Evolutionary conservation across 148 eudicot species (phyloP).

Genomic region (Oxyria digyna): DNA sequence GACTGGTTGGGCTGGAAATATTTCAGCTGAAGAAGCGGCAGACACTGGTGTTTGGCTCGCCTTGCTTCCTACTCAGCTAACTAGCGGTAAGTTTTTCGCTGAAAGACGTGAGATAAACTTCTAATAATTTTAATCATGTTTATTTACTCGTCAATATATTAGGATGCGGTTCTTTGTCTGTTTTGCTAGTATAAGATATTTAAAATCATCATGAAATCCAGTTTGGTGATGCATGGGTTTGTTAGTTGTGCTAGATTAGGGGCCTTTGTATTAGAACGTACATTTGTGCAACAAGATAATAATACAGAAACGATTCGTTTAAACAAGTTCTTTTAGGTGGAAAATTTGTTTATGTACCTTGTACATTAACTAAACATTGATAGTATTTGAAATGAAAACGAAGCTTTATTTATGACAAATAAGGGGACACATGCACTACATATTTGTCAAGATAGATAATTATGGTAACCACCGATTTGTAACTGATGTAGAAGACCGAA

Average conservation of each 20-base stretch:
- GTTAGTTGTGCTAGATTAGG: no score
- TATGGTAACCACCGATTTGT: no score
- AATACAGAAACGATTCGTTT: no score
- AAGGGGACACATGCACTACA: neutral
- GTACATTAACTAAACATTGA: no score
- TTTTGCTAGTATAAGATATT: neutral
- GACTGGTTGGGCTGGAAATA: slow-evolving; percentile 90
- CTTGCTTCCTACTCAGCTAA: slow-evolving; percentile 47
- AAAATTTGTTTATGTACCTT: no score
- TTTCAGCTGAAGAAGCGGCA: slow-evolving; percentile 81
- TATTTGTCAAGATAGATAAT: no score
- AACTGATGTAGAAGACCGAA: no score
- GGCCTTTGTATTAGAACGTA: no score
- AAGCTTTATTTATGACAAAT: neutral
- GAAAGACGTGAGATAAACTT: slow-evolving; percentile 85
- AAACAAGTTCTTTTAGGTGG: no score
- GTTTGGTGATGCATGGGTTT: no score
- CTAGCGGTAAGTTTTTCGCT: slow-evolving; percentile 69
- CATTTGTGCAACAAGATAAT: no score
- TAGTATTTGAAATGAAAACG: neutral
- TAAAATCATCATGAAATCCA: neutral
- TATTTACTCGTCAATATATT: neutral
- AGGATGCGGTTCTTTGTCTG: neutral
- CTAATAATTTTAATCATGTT: slow-evolving; percentile 9
- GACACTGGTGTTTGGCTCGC: slow-evolving; percentile 97